Evolutionary conservation across 2,329 filamentous ascomycete genomes (phyloP), one percentile per base, ranked within the genome.

Genomic region (Sclerotinia subarctica): DNA sequence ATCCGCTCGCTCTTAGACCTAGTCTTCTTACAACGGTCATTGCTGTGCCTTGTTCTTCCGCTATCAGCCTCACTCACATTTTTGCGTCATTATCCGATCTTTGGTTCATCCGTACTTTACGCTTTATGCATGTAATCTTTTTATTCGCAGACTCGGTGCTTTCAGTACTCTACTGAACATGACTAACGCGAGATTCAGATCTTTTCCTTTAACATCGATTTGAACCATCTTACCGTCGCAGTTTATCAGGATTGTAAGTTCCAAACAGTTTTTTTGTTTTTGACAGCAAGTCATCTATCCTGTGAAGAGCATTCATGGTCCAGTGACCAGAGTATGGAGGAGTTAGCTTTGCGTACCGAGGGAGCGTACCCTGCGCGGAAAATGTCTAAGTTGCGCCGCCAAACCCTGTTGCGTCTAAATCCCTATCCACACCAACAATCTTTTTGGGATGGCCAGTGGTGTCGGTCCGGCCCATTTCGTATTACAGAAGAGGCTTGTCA

Each of bases 1-100:
- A 71, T 73, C 73, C 73, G 72, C 72, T 69, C 69, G 65, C 69
- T 60, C 69, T 72, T 63, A 26, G 68, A 70, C 73, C 75, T 74
- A 68, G 74, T 74, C 72, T 69, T 70, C 53, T 56, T 65, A 19
- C 70, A 70, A 73, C 73, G 72, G 69, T 72, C 65, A 70, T 70
- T 57, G 70, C 54, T 66, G 64, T 66, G 35, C 56, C 64, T 66
- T 26, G 54, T 60, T 49, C 38, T 63, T 66, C 47, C 35, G 26
- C 57, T 29, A 62, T 67, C 47, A 67, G 56, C 57, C 56, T 67
- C 56, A 63, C 51, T 46, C 47, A 53, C 17, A 38, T 53, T 53
- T 19, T 54, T 67, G 59, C 59, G 59, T 63, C 59, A 63, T 62
- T 38, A 58, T 62, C 29, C 24, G 58, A 51, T 62, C 10, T 49